phyloP scores from a whole-genome alignment of 495 filamentous ascomycete genomes.

The Massariosphaeria phaeospora region DNA sequence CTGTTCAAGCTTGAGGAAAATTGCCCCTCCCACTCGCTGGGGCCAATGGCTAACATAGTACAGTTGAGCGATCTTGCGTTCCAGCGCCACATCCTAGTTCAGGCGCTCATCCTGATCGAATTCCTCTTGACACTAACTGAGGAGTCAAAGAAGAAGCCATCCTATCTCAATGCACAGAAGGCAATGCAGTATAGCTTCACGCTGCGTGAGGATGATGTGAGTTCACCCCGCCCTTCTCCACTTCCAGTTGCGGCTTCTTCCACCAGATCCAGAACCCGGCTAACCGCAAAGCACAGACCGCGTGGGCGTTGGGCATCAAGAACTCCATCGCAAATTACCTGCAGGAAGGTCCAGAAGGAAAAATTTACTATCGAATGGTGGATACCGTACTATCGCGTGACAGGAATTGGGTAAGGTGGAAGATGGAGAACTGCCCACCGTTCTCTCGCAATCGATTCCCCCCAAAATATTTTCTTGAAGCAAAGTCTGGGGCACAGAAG shows the following conservation, averaged over 20 bases:
- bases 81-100: constrained; percentile 85
- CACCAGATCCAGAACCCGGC: constrained; percentile 28
- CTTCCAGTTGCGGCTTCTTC: constrained; percentile 14
- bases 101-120: constrained; percentile 87
- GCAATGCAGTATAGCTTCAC: constrained; percentile 77
- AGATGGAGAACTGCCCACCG: constrained; percentile 81
- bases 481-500: constrained; percentile 61
- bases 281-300: constrained; percentile 44
- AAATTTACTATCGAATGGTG: constrained; percentile 92
- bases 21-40: constrained; percentile 1
- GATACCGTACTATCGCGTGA: constrained; percentile 91
- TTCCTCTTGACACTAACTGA: constrained; percentile 84
- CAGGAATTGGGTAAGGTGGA: constrained; percentile 98
- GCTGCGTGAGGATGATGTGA: constrained; percentile 74
- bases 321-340: constrained; percentile 72
- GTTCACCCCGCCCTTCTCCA: constrained; percentile 35
- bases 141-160: constrained; percentile 72
- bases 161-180: constrained; percentile 59
- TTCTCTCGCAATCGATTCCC: constrained; percentile 72
- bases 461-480: constrained; percentile 58
- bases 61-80: constrained; percentile 92
- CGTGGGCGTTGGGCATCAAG: constrained; percentile 74
- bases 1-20: constrained; percentile 89
- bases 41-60: constrained; percentile 17
- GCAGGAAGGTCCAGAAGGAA: constrained; percentile 69